Evolutionary conservation across 2,329 filamentous ascomycete genomes (phyloP), one percentile per base, ranked within the genome.

Genomic region (Phaeomoniella chlamydospora): DNA sequence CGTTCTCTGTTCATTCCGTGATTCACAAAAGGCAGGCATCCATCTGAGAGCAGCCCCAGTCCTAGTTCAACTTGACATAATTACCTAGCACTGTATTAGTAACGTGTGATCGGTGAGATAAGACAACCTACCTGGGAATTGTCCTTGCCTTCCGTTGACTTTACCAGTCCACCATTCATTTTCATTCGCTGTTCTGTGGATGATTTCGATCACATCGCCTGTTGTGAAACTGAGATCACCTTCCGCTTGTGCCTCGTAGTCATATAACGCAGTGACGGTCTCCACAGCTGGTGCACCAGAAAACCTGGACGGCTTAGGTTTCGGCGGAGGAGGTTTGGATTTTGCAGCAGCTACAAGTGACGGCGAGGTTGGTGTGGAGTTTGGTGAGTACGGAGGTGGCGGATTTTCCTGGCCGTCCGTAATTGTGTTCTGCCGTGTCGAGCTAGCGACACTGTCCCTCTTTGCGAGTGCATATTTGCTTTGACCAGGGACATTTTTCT

Each of bases 141-240:
- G 88, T 16, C 90, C 90, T 51, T 82, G 67, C 59, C 79, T 80
- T 34, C 81, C 85, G 40, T 80, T 68, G 37, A 93, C 54, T 53
- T 75, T 82, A 26, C 90, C 90, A 5, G 70, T 78, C 90, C 90
- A 98, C 90, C 90, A 98, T 58, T 98, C 90, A 48, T 98, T 96
- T 35, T 84, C 78, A 50, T 94, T 94, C 43, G 72, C 68, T n/a
- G 85, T 93, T 46, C 83, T 72, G 41, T 69, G 70, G 2, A 90
- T 56, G 47, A 98, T 87, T 56, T 96, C 87, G 50, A 98, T 96
- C 3, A 80, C 63, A 42, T 98, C 90, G 4, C 88, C 87, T 0
- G 84, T 76, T 13, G 71, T 72, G 62, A 98, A 98, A 49, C 83
- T 93, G 43, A 98, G 64, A 54, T 98, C 90, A 3, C 87, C 87